Percentiles rank a stretch among this genome's conserved stretches.
Conservation (phyloP, 2,329 filamentous ascomycete species). For the Ophiosphaerella narmari region DNA sequence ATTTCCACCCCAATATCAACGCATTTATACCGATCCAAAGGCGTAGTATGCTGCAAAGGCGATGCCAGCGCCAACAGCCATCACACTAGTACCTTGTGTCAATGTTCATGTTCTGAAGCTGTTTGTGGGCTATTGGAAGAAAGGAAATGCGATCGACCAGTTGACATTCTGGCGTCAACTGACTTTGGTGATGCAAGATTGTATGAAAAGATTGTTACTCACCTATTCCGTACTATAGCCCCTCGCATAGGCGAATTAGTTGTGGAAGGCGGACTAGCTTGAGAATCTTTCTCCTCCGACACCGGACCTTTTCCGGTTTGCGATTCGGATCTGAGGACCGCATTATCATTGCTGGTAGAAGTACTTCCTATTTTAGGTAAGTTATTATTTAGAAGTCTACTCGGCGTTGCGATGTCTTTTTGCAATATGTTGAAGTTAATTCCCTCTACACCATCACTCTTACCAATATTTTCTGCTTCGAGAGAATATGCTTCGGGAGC, state of each 20-base stretch:
- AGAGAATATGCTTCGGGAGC: slow-evolving; percentile 8
- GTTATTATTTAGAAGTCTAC: slow-evolving; percentile 10
- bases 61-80: neutral
- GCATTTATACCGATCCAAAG: neutral
- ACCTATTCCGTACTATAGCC: neutral
- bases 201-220: no score
- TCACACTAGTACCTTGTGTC: neutral
- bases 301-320: slow-evolving; percentile 21
- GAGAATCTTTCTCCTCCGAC: slow-evolving; percentile 4
- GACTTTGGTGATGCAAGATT: no score
- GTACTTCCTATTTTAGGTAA: slow-evolving; percentile 12
- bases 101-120: neutral
- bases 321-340: slow-evolving; percentile 5
- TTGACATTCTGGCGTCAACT: no score
- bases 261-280: neutral
- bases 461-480: slow-evolving; percentile 20
- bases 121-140: no score
- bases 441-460: slow-evolving; percentile 22
- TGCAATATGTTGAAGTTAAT: slow-evolving; percentile 10
- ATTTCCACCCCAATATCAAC: neutral
- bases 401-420: slow-evolving; percentile 15
- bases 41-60: neutral
- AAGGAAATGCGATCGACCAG: no score
- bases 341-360: slow-evolving; percentile 1
- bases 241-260: slow-evolving; percentile 2